These are phyloP conservation scores for Candida succiphila DNA, from an alignment of 805 yeast species.

Conservation along the genomic window DNA sequence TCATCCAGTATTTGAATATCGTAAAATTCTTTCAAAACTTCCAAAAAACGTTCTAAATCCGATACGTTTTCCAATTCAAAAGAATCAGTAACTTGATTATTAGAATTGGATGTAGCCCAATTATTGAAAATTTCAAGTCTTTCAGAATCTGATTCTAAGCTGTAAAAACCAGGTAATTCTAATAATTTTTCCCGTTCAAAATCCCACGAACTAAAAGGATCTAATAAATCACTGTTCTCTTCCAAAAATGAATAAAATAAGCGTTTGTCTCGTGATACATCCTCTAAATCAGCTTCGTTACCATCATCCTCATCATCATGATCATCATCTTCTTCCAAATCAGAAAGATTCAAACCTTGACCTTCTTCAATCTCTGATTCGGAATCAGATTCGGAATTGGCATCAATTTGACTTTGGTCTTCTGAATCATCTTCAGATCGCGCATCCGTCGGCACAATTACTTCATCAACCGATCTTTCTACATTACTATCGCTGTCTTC, in stretches of 20 bases:
- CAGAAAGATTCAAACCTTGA: slow-evolving; percentile 8
- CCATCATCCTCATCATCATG: background rate
- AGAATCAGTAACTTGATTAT: background rate
- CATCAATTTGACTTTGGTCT: slow-evolving; percentile 3
- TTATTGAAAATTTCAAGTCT: slow-evolving; percentile 12
- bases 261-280: background rate
- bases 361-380: slow-evolving; percentile 8
- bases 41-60: too few relatives aligned
- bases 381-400: slow-evolving; percentile 11
- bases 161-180: slow-evolving; percentile 13
- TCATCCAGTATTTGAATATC: slow-evolving; percentile 3
- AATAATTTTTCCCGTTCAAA: slow-evolving; percentile 11
- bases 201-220: slow-evolving; percentile 15
- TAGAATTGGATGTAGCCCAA: slow-evolving; percentile 10
- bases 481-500: slow-evolving; percentile 1
- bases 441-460: too few relatives aligned
- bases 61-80: too few relatives aligned
- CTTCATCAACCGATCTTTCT: too few relatives aligned
- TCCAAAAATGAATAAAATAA: background rate
- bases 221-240: slow-evolving; percentile 1
- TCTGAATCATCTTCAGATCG: too few relatives aligned
- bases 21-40: slow-evolving; percentile 1
- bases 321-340: slow-evolving; percentile 5
- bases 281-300: background rate
- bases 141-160: slow-evolving; percentile 8